Conservation (phyloP, 2,329 filamentous ascomycete species). For the Chaetomiaceae sp. region DNA sequence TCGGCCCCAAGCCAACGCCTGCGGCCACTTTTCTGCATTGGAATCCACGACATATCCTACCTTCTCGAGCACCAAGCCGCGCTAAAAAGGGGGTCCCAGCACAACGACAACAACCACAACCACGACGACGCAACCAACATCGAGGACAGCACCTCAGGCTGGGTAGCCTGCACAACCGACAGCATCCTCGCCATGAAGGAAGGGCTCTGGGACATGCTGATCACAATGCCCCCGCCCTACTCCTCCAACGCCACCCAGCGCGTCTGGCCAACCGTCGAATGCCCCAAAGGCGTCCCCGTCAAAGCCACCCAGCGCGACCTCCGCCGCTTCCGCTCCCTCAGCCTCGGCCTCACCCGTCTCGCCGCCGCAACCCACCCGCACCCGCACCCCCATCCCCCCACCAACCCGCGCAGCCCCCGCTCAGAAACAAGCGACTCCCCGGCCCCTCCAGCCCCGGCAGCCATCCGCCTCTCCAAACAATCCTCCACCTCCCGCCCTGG, state of each 20-base stretch:
- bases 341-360: slow-evolving; percentile 54
- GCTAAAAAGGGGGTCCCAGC: slow-evolving; percentile 22
- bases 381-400: neutral
- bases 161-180: slow-evolving; percentile 95
- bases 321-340: slow-evolving; percentile 68
- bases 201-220: slow-evolving; percentile 81
- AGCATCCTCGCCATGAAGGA: slow-evolving; percentile 84
- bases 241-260: slow-evolving; percentile 53
- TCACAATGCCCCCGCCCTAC: slow-evolving; percentile 68
- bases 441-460: slow-evolving; percentile 11
- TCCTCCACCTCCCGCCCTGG: slow-evolving; percentile 16
- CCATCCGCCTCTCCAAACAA: slow-evolving; percentile 17
- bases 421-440: slow-evolving; percentile 20
- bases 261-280: slow-evolving; percentile 72
- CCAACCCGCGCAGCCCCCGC: slow-evolving; percentile 12
- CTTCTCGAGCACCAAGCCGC: slow-evolving; percentile 55
- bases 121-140: slow-evolving; percentile 32
- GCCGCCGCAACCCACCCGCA: slow-evolving; percentile 7
- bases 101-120: slow-evolving; percentile 32
- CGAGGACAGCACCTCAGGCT: slow-evolving; percentile 57
- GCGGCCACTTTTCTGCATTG: slow-evolving; percentile 84
- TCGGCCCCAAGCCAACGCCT: slow-evolving; percentile 60
- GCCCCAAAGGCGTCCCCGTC: slow-evolving; percentile 57
- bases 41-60: slow-evolving; percentile 85
- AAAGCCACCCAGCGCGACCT: slow-evolving; percentile 89